A percentile compares a stretch with the other conserved stretches of the same genome.
These are phyloP conservation scores for Dictyostelium brefeldianum DNA, from an alignment of 78 protist genomes.

Conservation along the genomic window DNA sequence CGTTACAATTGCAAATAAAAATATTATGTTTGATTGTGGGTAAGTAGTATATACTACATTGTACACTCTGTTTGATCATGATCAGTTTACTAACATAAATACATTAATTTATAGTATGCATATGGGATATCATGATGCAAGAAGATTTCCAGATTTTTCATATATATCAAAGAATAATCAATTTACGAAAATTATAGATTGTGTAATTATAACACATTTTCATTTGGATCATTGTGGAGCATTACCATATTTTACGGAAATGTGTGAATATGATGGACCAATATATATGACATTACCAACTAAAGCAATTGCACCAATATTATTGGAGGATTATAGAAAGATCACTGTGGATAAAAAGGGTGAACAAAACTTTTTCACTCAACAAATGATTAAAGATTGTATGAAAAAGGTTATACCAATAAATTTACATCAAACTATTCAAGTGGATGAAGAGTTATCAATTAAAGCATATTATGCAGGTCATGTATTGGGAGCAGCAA, in stretches of 20 bases:
- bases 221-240: slow-evolving; percentile 99
- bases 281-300: slow-evolving; percentile 98
- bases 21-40: slow-evolving; percentile 96
- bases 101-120: no score
- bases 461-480: slow-evolving; percentile 97
- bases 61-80: no score
- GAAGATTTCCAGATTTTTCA: slow-evolving; percentile 97
- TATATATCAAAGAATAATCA: slow-evolving; percentile 82
- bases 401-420: slow-evolving; percentile 93
- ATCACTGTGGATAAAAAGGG: slow-evolving; percentile 89
- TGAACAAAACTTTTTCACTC: slow-evolving; percentile 90
- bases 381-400: slow-evolving; percentile 88
- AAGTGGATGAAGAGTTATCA: slow-evolving; percentile 91
- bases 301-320: slow-evolving; percentile 94
- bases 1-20: slow-evolving; percentile 92
- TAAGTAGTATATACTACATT: no score
- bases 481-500: slow-evolving; percentile 99
- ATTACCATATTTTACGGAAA: slow-evolving; percentile 97
- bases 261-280: slow-evolving; percentile 94
- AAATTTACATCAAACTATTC: slow-evolving; percentile 88
- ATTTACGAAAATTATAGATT: slow-evolving; percentile 72
- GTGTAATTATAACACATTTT: slow-evolving; percentile 93
- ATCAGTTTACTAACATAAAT: no score
- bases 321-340: slow-evolving; percentile 94
- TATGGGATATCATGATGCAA: slow-evolving; percentile 96